phyloP scores from a whole-genome alignment of 1,284 basidiomycete genomes.

The Fomes fomentarius region DNA sequence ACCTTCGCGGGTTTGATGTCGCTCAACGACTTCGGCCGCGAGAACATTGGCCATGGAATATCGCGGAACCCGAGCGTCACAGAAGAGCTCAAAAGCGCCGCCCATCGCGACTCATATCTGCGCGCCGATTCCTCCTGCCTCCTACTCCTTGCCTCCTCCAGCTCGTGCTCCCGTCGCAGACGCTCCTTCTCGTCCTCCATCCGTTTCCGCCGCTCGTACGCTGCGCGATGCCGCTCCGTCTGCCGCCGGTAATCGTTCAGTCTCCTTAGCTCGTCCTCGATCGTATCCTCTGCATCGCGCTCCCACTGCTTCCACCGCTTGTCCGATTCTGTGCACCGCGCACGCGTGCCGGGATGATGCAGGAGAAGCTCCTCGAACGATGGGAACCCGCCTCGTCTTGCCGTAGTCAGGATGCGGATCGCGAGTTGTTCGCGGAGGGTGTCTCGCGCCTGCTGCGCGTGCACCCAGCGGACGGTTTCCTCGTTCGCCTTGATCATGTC shows the following conservation, averaged over 20 bases:
- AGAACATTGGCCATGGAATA: conserved; percentile 72
- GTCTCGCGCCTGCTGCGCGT: conserved; percentile 47
- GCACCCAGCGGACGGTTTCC: conserved; percentile 64
- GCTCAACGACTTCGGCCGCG: conserved; percentile 43
- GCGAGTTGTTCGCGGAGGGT: conserved; percentile 25
- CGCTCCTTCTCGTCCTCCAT: conserved; percentile 29
- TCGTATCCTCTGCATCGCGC: conserved; percentile 37
- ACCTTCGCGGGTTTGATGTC: conserved; percentile 56
- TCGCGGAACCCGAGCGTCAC: conserved; percentile 56
- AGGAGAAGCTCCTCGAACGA: conserved; percentile 53
- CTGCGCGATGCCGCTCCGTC: conserved; percentile 39
- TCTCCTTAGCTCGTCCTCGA: conserved; percentile 36
- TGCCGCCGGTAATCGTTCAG: conserved; percentile 34
- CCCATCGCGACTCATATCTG: conserved; percentile 66
- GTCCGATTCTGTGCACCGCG: conserved; percentile 51
- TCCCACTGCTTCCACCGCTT: conserved; percentile 40
- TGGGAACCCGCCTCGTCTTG: conserved; percentile 33
- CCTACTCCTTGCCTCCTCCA: conserved; percentile 40
- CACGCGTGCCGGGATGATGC: conserved; percentile 31
- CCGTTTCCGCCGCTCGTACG: conserved; percentile 36
- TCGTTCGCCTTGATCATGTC: conserved; percentile 46
- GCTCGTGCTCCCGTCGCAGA: conserved; percentile 36
- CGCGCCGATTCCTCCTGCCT: conserved; percentile 57
- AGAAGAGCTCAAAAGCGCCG: conserved; percentile 42
- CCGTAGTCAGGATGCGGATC: conserved; percentile 19